phyloP scores from a whole-genome alignment of 441 rosid species.

The Syzygium syzygioides region DNA sequence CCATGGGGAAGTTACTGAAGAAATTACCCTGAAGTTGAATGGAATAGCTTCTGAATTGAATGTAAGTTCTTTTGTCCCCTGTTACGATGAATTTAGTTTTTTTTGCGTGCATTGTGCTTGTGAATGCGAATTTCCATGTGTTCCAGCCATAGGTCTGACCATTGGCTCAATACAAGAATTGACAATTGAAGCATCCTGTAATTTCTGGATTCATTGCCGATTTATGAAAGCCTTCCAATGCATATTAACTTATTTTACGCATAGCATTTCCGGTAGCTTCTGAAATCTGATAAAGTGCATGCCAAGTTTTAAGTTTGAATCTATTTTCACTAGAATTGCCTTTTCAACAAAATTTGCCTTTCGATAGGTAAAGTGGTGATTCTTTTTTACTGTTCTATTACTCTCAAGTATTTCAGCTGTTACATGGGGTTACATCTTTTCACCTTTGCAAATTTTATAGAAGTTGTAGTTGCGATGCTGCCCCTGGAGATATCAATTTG shows the following conservation, averaged over 20 bases:
- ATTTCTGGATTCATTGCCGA: neutral
- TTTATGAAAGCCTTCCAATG: neutral
- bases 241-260: neutral
- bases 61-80: conserved; percentile 13
- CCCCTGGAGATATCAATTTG: neutral
- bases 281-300: neutral
- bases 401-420: neutral
- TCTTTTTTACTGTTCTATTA: neutral
- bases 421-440: neutral
- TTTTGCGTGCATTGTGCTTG: neutral
- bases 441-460: neutral
- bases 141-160: neutral
- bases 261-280: neutral
- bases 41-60: conserved; percentile 22
- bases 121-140: neutral
- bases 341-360: neutral
- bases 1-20: conserved; percentile 28
- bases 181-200: neutral
- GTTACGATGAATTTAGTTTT: neutral
- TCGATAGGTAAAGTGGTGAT: neutral
- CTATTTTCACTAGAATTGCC: neutral
- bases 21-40: conserved; percentile 36
- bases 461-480: neutral
- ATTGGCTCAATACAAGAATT: neutral
- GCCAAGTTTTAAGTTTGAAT: neutral